A percentile compares a stretch with the other conserved stretches of the same genome.
Evolutionary conservation across 352 stramenopile genomes (phyloP).

Genomic region (Phytophthora idaei): DNA sequence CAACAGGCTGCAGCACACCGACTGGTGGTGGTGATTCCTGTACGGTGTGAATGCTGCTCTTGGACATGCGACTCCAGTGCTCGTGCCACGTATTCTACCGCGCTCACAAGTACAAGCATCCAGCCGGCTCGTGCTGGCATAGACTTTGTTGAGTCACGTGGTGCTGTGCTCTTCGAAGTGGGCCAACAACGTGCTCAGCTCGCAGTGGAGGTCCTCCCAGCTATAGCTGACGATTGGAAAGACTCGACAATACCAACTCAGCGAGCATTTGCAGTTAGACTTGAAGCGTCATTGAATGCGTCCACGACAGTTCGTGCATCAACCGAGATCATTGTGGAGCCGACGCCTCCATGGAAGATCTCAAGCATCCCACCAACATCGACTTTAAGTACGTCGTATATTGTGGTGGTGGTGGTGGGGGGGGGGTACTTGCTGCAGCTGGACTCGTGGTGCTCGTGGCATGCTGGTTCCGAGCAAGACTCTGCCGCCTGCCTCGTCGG

Average conservation of each 20-base stretch:
- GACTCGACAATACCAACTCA: not conserved
- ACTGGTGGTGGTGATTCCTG: conserved; percentile 33
- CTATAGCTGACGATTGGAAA: conserved; percentile 5
- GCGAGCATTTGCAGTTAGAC: conserved; percentile 26
- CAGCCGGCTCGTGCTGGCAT: conserved; percentile 20
- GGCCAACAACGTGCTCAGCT: conserved; percentile 28
- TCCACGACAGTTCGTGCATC: conserved; percentile 7
- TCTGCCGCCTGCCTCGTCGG: conserved; percentile 7
- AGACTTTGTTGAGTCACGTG: conserved; percentile 34
- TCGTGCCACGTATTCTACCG: conserved; percentile 25
- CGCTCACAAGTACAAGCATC: conserved; percentile 1
- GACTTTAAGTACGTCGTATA: not conserved
- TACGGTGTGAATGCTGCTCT: conserved; percentile 29
- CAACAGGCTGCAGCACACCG: conserved; percentile 15
- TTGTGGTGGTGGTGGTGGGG: too few relatives aligned
- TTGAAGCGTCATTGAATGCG: conserved; percentile 12
- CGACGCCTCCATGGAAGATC: not conserved
- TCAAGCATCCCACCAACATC: not conserved
- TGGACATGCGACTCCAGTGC: conserved; percentile 15
- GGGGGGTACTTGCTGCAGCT: conserved; percentile 6
- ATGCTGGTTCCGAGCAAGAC: conserved; percentile 17
- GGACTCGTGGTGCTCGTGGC: conserved; percentile 22
- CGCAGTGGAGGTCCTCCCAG: conserved; percentile 36
- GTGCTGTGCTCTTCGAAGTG: conserved; percentile 29
- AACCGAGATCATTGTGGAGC: conserved; percentile 28